phyloP scores from a whole-genome alignment of 768 basidiomycete species.

The Lentinula sp. region DNA sequence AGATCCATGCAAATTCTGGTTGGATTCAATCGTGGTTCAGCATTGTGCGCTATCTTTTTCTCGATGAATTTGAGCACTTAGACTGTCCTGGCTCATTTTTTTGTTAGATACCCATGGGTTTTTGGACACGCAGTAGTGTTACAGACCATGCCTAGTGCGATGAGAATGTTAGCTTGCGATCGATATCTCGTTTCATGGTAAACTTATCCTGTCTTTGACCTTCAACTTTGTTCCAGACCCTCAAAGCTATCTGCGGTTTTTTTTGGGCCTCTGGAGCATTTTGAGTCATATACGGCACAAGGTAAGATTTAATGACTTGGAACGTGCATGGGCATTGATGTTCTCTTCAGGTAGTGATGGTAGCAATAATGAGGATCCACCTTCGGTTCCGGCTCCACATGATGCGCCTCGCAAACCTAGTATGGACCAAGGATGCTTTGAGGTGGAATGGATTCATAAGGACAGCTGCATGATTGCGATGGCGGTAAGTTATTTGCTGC shows the following conservation, averaged over 20 bases:
- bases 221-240: slow-evolving; percentile 29
- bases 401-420: slow-evolving; percentile 41
- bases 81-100: too few species aligned
- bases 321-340: not conserved
- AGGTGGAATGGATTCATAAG: slow-evolving; percentile 73
- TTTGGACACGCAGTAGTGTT: slow-evolving; percentile 70
- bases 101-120: slow-evolving; percentile 54
- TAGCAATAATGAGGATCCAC: not conserved
- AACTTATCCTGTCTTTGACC: not conserved
- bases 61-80: not conserved
- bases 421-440: slow-evolving; percentile 65
- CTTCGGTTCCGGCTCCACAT: slow-evolving; percentile 41
- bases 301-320: slow-evolving; percentile 9
- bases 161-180: not conserved
- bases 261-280: slow-evolving; percentile 63
- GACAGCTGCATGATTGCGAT: slow-evolving; percentile 71
- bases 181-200: not conserved
- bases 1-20: too few species aligned
- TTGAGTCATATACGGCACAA: slow-evolving; percentile 26
- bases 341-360: not conserved
- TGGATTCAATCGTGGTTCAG: slow-evolving; percentile 45
- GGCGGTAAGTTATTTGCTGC: slow-evolving; percentile 37
- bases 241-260: slow-evolving; percentile 43
- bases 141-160: slow-evolving; percentile 62
- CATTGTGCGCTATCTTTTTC: slow-evolving; percentile 34